Base-by-base conservation (phyloP, 306 rosid species). In the Corylus americana region DNA sequence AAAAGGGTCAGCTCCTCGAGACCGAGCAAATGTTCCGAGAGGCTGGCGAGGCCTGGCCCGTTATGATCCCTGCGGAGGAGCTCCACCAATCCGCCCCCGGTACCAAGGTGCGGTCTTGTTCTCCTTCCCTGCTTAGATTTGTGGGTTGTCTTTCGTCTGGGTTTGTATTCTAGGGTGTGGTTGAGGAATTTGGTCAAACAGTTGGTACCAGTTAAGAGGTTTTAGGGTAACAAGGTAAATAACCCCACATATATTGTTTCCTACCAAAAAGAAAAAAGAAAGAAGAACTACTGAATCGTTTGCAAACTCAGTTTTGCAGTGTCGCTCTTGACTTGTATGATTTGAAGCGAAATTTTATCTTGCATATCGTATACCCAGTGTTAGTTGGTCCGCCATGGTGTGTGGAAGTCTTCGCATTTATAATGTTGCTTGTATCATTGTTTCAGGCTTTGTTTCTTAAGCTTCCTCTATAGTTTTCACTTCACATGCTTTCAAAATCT, bases 11-110 rank as follows among this genome's bases (percentile, higher is more conserved):
- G 77, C 67, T 35, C 42, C 96, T 90, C 2, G 93, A 93, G 74
- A 91, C 92, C 11, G 92, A 93, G 77, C 97, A 91, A 79, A 93
- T 89, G 94, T 89, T 93, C 74, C 91, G 88, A 12, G 98, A 91
- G 47, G 97, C 93, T 17, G 98, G 98, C 10, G 96, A 95, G 80
- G 25, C 92, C 18, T 93, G 96, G 97, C 97, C 97, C 4, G 89
- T 95, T 25, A 29, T 89, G 16, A 95, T 95, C 44, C 93, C 99
- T 0, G 73, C 78, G 0, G 89, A 91, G 16, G 99, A 95, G 86
- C 83, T 95, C 37, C 75, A 61, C 7, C 94, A 88, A 1, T 77
- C 70, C 0, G 83, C 91, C 0, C 90, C 94, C 0, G 86, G 94
- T 7, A 80, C 87, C 74, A 93, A 93, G 92, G 98, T 91, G 25